phyloP scores from a whole-genome alignment of 176 grass and related monocot species.

The Carex parvula region DNA sequence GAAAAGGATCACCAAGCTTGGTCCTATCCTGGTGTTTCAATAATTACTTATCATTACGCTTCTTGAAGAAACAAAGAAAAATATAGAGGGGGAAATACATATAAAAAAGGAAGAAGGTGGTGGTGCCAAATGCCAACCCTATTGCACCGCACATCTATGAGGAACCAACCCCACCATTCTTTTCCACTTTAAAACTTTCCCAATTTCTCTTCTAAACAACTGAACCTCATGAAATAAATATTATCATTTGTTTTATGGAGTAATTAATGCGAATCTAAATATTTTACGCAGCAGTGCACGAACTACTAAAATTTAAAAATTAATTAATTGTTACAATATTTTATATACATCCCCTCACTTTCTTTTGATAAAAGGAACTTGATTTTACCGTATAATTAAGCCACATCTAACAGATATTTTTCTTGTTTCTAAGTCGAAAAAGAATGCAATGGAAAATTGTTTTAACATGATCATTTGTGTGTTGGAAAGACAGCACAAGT shows the following conservation, averaged over 20 bases:
- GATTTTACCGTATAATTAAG: too few species aligned
- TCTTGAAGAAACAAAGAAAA: constrained; percentile 25
- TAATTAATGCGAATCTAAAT: neutral
- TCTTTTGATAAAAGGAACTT: too few species aligned
- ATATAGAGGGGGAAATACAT: neutral
- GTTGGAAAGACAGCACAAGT: constrained; percentile 1
- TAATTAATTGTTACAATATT: too few species aligned
- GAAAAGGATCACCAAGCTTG: constrained; percentile 27
- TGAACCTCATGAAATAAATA: neutral
- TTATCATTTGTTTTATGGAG: neutral
- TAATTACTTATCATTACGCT: constrained; percentile 36
- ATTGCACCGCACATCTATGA: constrained; percentile 26
- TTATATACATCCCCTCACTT: too few species aligned
- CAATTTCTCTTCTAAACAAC: constrained; percentile 32
- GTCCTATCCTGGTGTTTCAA: constrained; percentile 21
- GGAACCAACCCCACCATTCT: constrained; percentile 39
- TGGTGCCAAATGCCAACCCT: constrained; percentile 30
- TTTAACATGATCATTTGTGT: constrained; percentile 2
- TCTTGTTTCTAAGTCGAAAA: neutral
- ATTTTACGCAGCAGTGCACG: neutral
- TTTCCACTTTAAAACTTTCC: constrained; percentile 28
- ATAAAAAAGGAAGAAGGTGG: constrained; percentile 12
- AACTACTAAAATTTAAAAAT: too few species aligned
- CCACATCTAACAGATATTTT: too few species aligned
- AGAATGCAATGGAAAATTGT: neutral